Evolutionary conservation across 352 stramenopile species (phyloP).

Genomic region (Albugo laibachii): DNA sequence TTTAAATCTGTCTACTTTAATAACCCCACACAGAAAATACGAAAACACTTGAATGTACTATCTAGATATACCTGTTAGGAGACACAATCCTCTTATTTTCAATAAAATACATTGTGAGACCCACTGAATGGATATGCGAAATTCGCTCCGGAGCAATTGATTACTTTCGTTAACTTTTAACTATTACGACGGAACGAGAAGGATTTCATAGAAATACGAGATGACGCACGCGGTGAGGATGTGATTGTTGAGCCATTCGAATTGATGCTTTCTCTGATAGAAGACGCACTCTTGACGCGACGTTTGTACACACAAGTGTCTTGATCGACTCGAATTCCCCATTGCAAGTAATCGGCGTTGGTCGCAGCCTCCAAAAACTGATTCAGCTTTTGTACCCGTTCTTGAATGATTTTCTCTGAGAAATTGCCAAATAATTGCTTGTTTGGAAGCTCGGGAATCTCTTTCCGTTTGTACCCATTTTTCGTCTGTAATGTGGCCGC

Average conservation of each 20-base stretch:
- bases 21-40: no score
- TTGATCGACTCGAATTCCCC: constrained; percentile 52
- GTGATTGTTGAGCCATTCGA: constrained; percentile 15
- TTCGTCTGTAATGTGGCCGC: constrained; percentile 50
- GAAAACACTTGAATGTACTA: no score
- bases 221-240: constrained; percentile 26
- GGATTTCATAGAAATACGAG: constrained; percentile 43
- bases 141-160: no score
- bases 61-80: no score
- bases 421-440: constrained; percentile 57
- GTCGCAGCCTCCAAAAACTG: constrained; percentile 54
- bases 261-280: constrained; percentile 15
- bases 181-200: constrained; percentile 48
- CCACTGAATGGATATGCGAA: no score
- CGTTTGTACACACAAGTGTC: constrained; percentile 60
- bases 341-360: constrained; percentile 52
- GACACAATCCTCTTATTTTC: no score
- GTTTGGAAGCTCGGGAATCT: constrained; percentile 51
- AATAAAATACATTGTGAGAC: no score
- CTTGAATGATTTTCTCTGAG: constrained; percentile 55
- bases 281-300: constrained; percentile 27
- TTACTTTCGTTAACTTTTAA: not conserved
- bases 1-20: no score
- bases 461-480: constrained; percentile 51
- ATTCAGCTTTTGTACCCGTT: constrained; percentile 48